phyloP scores from a whole-genome alignment of 805 yeast species.

The Kluyveromyces dobzhanskii region DNA sequence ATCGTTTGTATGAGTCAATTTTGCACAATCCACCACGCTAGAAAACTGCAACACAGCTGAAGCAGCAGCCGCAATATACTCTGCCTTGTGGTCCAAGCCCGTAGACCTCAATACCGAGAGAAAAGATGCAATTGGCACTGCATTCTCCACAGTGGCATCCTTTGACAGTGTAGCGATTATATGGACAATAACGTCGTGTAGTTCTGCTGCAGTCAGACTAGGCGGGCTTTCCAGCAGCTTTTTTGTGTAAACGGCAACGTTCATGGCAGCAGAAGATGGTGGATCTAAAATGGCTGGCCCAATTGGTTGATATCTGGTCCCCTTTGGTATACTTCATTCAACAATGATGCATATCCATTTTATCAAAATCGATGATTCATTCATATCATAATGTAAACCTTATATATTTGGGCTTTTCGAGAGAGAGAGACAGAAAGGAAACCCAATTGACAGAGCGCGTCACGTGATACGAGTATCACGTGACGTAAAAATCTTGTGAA shows the following conservation, averaged over 20 bases:
- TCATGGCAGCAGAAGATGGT: background rate
- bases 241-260: conserved; percentile 40
- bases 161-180: conserved; percentile 51
- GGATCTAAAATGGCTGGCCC: too few relatives aligned
- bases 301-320: too few relatives aligned
- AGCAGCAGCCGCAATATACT: conserved; percentile 81
- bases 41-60: conserved; percentile 61
- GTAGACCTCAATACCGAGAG: conserved; percentile 66
- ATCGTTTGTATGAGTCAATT: conserved; percentile 43
- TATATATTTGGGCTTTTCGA: too few relatives aligned
- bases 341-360: too few relatives aligned
- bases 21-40: conserved; percentile 38
- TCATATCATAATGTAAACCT: too few relatives aligned
- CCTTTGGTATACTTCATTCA: too few relatives aligned
- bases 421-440: too few relatives aligned
- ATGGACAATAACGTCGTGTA: conserved; percentile 51
- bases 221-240: conserved; percentile 55
- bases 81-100: conserved; percentile 74
- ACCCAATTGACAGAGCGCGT: too few relatives aligned
- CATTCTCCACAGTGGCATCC: conserved; percentile 3
- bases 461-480: too few relatives aligned
- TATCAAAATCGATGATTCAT: too few relatives aligned
- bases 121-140: conserved; percentile 70
- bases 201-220: conserved; percentile 52
- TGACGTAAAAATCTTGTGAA: too few relatives aligned